Conservation (phyloP, 345 rosid species). For the Pelargonium nanum region DNA sequence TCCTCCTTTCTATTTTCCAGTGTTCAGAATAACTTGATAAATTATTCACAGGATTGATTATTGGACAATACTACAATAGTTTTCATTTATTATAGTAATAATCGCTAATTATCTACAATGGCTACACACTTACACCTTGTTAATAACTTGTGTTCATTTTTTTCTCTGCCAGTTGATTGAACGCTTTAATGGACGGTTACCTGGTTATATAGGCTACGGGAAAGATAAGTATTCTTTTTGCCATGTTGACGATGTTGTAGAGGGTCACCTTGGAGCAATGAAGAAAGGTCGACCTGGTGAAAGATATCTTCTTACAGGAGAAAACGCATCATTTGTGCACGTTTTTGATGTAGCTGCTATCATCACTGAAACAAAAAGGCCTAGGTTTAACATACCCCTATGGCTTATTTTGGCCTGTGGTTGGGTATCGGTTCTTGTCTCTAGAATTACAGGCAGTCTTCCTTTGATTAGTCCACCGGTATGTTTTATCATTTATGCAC, state of each 20-base stretch:
- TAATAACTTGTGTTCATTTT: background rate
- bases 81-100: no score
- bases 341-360: slow-evolving; percentile 72
- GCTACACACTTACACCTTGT: no score
- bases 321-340: slow-evolving; percentile 62
- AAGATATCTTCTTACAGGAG: slow-evolving; percentile 80
- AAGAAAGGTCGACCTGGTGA: slow-evolving; percentile 58
- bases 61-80: no score
- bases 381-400: slow-evolving; percentile 55
- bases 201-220: slow-evolving; percentile 75
- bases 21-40: no score
- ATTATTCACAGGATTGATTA: no score
- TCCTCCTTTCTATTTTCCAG: no score
- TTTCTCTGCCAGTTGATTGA: slow-evolving; percentile 53
- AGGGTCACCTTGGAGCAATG: slow-evolving; percentile 73
- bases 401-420: slow-evolving; percentile 53
- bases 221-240: slow-evolving; percentile 61
- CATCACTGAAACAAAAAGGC: slow-evolving; percentile 49
- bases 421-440: slow-evolving; percentile 53
- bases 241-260: slow-evolving; percentile 76
- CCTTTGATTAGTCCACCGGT: slow-evolving; percentile 87
- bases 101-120: no score
- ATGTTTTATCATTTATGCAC: slow-evolving; percentile 22
- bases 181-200: slow-evolving; percentile 69
- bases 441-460: slow-evolving; percentile 70